Base-by-base conservation (phyloP, 2,329 filamentous ascomycete genomes). In the Clonostachys byssicola region DNA sequence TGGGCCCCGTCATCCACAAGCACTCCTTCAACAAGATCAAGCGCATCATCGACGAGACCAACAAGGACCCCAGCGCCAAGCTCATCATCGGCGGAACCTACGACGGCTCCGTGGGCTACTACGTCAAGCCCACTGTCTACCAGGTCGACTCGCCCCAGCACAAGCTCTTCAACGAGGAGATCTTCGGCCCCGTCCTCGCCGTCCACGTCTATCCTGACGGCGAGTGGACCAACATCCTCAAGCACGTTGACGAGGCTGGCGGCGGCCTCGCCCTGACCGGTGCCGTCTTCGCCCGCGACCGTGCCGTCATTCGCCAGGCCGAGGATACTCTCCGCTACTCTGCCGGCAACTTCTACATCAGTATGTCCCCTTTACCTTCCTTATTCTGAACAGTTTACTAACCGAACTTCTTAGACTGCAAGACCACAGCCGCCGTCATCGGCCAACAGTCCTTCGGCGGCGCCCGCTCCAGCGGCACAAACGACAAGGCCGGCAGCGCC, bases 291-390 rank as follows among this genome's bases (percentile, higher is more conserved):
- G 84, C 86, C 1, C 68, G 75, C 47, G 84, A 88, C 59, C 70
- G 85, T 13, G 66, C 73, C 10, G 83, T 75, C 5, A 68, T 89
- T 40, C 73, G 80, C 16, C 72, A 72, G 43, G 86, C 85, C 0
- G 84, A 88, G 60, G 77, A 86, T 46, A 74, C 72, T 41, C 68
- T 90, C 40, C 73, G 83, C 45, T 79, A 88, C 57, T 70, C 82
- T 0, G 85, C 86, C 1, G 86, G 86, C 13, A 89, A 89, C 68
- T 88, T 89, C 58, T 89, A 89, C 67, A 75, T 89, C 61, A 89
- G 55, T 49, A 42, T 18, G 44, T 46, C 2, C 18, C 30, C 18
- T 5, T 44, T 33, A 12, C 6, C 5, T 9, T 12, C 14, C 14
- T n/a, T n/a, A 39, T 39, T 39, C 17, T 18, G 36, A 39, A 39